Conservation (phyloP, 345 rosid genomes). For the Tarenaya hassleriana region DNA sequence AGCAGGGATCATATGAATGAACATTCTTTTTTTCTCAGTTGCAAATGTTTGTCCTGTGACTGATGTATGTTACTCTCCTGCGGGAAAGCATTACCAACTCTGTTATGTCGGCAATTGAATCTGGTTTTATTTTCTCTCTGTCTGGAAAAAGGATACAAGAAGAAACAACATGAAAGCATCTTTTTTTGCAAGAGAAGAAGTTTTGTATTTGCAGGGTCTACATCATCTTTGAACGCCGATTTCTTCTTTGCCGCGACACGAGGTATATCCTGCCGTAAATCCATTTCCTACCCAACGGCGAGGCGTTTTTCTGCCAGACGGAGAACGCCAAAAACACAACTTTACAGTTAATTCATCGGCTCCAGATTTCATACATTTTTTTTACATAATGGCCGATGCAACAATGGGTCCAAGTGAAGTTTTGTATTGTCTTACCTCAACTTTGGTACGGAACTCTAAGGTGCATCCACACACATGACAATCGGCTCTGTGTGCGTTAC, state of each 20-base stretch:
- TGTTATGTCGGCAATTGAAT: not conserved
- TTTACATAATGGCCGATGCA: not conserved
- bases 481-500: slow-evolving; percentile 67
- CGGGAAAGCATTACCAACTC: slow-evolving; percentile 13
- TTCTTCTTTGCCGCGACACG: slow-evolving; percentile 56
- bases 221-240: slow-evolving; percentile 35
- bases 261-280: slow-evolving; percentile 86
- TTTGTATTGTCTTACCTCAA: slow-evolving; percentile 41
- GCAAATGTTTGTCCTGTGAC: slow-evolving; percentile 19
- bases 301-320: slow-evolving; percentile 57
- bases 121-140: slow-evolving; percentile 2
- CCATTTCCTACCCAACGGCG: slow-evolving; percentile 66
- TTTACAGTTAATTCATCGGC: slow-evolving; percentile 3
- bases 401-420: not conserved
- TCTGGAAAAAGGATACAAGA: not conserved
- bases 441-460: slow-evolving; percentile 78
- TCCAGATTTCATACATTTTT: too few relatives aligned
- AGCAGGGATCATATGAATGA: not conserved
- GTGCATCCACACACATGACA: slow-evolving; percentile 90
- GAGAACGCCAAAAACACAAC: slow-evolving; percentile 12
- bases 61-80: slow-evolving; percentile 21
- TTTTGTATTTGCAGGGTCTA: slow-evolving; percentile 15
- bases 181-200: slow-evolving; percentile 18
- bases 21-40: slow-evolving; percentile 17
- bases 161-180: slow-evolving; percentile 6